Conservation (phyloP, 1,284 basidiomycete genomes). For the Leccinum pallidistipes region DNA sequence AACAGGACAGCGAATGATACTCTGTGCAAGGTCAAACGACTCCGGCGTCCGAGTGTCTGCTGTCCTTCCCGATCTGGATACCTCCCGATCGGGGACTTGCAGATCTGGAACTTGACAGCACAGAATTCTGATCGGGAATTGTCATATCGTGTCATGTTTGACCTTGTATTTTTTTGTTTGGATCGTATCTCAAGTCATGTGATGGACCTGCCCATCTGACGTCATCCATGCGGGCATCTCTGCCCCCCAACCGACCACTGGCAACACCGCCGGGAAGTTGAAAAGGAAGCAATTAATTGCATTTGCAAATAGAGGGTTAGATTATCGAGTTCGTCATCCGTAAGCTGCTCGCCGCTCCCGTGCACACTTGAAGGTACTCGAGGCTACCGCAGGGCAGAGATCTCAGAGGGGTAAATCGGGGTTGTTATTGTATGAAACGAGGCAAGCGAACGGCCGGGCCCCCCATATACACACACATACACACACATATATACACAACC, state of each 20-base stretch:
- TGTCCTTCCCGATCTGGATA: conserved; percentile 15
- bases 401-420: not conserved
- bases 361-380: not conserved
- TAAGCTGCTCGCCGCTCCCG: not conserved
- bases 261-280: not conserved
- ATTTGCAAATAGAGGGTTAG: conserved; percentile 17
- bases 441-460: conserved; percentile 4
- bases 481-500: not conserved
- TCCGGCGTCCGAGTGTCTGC: not conserved
- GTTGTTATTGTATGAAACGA: conserved; percentile 1
- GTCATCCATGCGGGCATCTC: conserved; percentile 15
- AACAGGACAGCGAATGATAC: not conserved
- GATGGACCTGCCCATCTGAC: conserved; percentile 19
- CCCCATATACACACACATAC: not conserved
- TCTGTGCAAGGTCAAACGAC: not conserved
- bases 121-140: conserved; percentile 38
- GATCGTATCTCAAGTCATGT: conserved; percentile 20
- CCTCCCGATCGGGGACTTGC: conserved; percentile 23
- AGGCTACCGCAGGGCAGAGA: not conserved
- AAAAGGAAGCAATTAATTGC: not conserved
- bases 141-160: conserved; percentile 22
- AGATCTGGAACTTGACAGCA: conserved; percentile 30
- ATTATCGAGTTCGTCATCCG: conserved; percentile 13
- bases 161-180: conserved; percentile 21
- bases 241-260: not conserved